phyloP scores from a whole-genome alignment of 2,329 filamentous ascomycete genomes.

The Neonectria coccinea region DNA sequence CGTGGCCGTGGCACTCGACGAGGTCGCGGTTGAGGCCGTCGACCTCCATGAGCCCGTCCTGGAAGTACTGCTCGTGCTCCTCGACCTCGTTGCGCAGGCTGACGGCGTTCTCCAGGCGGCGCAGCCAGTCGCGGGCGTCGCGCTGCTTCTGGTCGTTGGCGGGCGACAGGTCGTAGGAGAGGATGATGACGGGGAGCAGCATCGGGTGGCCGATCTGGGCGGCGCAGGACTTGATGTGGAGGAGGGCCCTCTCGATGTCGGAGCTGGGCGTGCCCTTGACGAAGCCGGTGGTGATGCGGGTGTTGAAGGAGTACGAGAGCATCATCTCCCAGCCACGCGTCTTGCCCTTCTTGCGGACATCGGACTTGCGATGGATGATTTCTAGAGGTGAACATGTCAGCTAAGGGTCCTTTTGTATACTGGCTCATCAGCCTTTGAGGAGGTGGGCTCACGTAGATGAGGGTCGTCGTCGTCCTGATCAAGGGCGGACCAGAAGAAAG shows the following conservation, averaged over 20 bases:
- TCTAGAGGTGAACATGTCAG: constrained; percentile 51
- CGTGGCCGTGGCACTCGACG: constrained; percentile 72
- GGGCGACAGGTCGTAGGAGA: constrained; percentile 67
- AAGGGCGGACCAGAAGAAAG: constrained; percentile 71
- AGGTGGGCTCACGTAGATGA: constrained; percentile 62
- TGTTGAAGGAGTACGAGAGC: constrained; percentile 68
- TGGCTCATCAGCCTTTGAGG: neutral
- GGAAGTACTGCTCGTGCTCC: constrained; percentile 66
- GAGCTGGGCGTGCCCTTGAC: constrained; percentile 71
- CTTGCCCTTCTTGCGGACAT: constrained; percentile 72
- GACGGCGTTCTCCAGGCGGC: constrained; percentile 70
- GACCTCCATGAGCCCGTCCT: constrained; percentile 65
- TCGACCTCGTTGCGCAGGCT: constrained; percentile 71
- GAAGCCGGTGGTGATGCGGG: constrained; percentile 68
- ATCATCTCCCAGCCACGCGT: constrained; percentile 75
- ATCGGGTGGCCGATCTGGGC: constrained; percentile 67
- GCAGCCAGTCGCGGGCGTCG: constrained; percentile 71
- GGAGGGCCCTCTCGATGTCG: constrained; percentile 62
- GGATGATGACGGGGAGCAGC: constrained; percentile 68
- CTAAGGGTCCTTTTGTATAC: neutral
- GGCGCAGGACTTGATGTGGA: constrained; percentile 63
- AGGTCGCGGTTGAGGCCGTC: constrained; percentile 71
- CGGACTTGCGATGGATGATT: constrained; percentile 74
- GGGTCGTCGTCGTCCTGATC: constrained; percentile 68
- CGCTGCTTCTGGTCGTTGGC: constrained; percentile 72